A percentile compares a stretch with the other conserved stretches of the same genome.
phyloP scores from a whole-genome alignment of 2,329 filamentous ascomycete genomes.

The Aspergillus japonicus region DNA sequence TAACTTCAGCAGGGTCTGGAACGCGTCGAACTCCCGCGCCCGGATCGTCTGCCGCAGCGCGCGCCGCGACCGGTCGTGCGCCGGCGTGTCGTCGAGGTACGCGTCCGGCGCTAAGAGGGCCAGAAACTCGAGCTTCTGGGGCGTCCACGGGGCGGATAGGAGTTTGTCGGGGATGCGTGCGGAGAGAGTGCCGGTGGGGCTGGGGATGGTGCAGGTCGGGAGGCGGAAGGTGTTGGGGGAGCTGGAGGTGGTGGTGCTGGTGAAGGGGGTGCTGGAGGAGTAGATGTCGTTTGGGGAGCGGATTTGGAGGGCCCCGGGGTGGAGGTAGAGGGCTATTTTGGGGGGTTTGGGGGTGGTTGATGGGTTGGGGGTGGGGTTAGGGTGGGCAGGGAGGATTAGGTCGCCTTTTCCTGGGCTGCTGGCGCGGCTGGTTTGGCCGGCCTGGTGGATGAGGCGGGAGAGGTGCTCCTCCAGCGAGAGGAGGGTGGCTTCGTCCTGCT shows the following conservation, averaged over 20 bases:
- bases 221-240: neutral
- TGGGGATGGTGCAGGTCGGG: neutral
- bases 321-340: constrained; percentile 39
- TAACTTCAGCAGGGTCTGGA: constrained; percentile 31
- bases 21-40: constrained; percentile 34
- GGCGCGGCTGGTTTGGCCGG: constrained; percentile 11
- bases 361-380: neutral
- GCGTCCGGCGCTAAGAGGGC: constrained; percentile 36
- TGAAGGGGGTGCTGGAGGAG: constrained; percentile 35
- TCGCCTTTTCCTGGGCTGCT: constrained; percentile 29
- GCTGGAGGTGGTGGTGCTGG: constrained; percentile 24
- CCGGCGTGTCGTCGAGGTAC: constrained; percentile 38
- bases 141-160: constrained; percentile 40
- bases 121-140: constrained; percentile 40
- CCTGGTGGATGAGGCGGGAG: constrained; percentile 20
- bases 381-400: constrained; percentile 25
- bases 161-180: constrained; percentile 41
- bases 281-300: constrained; percentile 27
- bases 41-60: constrained; percentile 37
- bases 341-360: neutral
- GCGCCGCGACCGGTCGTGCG: constrained; percentile 28
- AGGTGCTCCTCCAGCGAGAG: constrained; percentile 18
- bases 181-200: constrained; percentile 25
- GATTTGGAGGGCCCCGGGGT: constrained; percentile 39
- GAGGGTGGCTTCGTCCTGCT: constrained; percentile 15